A percentile compares a stretch with the other conserved stretches of the same genome.
Conservation (phyloP, 75 land plant genomes). For the Selaginella moellendorffii region DNA sequence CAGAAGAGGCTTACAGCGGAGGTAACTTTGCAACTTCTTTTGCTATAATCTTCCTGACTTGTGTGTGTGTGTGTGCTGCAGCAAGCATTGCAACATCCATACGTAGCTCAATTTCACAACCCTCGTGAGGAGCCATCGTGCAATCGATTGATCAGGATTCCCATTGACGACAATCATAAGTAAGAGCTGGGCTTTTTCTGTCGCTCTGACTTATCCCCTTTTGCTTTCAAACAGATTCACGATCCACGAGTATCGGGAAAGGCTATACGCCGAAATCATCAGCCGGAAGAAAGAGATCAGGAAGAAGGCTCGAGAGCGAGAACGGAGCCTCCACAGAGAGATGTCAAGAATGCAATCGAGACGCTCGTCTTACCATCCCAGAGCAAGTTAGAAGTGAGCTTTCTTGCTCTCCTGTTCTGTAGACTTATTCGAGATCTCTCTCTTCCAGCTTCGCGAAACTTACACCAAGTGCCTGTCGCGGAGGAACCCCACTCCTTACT, state of each 20-base stretch:
- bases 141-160: conserved; percentile 27
- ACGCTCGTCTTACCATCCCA: background rate
- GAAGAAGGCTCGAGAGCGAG: conserved; percentile 20
- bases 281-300: conserved; percentile 26
- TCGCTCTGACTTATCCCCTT: no score
- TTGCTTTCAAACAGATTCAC: conserved; percentile 18
- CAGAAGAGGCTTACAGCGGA: conserved; percentile 30
- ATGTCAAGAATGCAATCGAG: background rate
- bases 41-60: background rate
- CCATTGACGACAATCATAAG: conserved; percentile 35
- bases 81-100: conserved; percentile 32
- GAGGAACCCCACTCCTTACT: background rate
- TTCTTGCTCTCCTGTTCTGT: background rate
- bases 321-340: background rate
- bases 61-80: conserved; percentile 5
- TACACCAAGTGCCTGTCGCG: background rate
- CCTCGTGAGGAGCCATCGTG: conserved; percentile 27
- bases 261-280: conserved; percentile 27
- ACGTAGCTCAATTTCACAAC: conserved; percentile 29
- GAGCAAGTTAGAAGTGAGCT: background rate
- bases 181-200: no score
- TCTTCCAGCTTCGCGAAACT: background rate
- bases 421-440: background rate
- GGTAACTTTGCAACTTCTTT: conserved; percentile 8
- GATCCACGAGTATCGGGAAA: conserved; percentile 29